Evolutionary conservation across 352 stramenopile species (phyloP).

Genomic region (Globisporangium viniferum): DNA sequence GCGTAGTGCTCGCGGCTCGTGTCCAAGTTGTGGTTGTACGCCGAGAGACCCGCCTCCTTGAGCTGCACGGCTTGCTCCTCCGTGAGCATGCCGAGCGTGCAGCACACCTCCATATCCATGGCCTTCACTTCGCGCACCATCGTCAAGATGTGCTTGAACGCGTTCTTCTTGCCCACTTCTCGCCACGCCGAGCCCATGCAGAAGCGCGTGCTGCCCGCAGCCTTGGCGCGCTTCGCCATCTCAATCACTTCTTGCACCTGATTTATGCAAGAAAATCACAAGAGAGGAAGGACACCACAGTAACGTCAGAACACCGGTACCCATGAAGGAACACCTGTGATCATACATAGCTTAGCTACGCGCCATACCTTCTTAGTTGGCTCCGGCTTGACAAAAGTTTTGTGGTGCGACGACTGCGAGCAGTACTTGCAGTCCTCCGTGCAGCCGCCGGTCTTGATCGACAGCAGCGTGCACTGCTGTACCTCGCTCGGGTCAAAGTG

Average conservation of each 20-base stretch:
- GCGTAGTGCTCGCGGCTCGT: conserved; percentile 97
- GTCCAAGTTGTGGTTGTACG: conserved; percentile 99
- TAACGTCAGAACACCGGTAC: neutral
- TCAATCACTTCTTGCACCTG: conserved; percentile 94
- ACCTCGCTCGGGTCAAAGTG: conserved; percentile 97
- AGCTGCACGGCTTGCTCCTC: conserved; percentile 94
- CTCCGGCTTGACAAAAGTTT: conserved; percentile 99
- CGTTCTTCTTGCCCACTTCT: conserved; percentile 98
- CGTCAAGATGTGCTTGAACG: conserved; percentile 96
- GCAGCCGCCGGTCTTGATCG: conserved; percentile 97
- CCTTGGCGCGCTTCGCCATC: conserved; percentile 93
- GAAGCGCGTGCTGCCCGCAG: conserved; percentile 95
- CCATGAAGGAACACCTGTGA: neutral
- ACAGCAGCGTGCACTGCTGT: conserved; percentile 97
- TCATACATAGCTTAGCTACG: neutral
- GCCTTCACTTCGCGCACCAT: conserved; percentile 94
- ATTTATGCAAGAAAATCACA: neutral
- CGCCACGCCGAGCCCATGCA: conserved; percentile 98
- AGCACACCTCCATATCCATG: conserved; percentile 95
- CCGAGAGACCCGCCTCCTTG: conserved; percentile 96
- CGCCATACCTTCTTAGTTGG: conserved; percentile 90
- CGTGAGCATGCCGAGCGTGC: conserved; percentile 96
- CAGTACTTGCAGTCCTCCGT: conserved; percentile 96
- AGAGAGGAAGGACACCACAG: neutral
- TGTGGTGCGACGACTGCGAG: conserved; percentile 94